Conservation (phyloP, 169 alveolate genomes). For the Eimeria necatrix region DNA sequence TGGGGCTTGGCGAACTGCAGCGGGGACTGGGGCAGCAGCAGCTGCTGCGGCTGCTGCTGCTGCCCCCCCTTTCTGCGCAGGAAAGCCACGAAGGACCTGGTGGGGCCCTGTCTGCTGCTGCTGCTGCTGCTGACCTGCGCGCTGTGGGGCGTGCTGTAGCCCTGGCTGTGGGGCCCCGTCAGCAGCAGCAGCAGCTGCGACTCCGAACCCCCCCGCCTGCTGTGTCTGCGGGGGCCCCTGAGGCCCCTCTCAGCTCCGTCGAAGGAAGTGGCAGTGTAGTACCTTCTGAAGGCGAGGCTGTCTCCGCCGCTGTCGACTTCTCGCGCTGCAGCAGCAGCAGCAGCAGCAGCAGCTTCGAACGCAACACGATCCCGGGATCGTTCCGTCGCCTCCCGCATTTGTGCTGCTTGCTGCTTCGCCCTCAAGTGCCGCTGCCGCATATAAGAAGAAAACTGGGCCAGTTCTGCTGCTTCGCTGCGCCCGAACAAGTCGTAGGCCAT, state of each 20-base stretch:
- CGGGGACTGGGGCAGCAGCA: constrained; percentile 35
- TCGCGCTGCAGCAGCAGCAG: constrained; percentile 48
- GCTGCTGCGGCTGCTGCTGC: constrained; percentile 5
- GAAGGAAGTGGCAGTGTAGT: constrained; percentile 61
- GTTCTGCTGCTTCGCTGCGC: constrained; percentile 39
- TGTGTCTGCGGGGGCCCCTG: constrained; percentile 33
- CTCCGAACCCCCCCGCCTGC: constrained; percentile 62
- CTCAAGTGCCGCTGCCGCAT: constrained; percentile 69
- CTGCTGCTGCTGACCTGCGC: neutral
- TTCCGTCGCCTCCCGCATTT: constrained; percentile 77
- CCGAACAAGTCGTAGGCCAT: constrained; percentile 66
- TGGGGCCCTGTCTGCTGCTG: constrained; percentile 29
- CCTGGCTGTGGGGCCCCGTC: neutral
- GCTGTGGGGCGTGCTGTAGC: constrained; percentile 4
- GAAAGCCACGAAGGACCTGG: constrained; percentile 48
- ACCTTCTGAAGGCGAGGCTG: constrained; percentile 3
- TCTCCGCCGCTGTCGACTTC: constrained; percentile 38
- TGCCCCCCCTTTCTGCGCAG: neutral
- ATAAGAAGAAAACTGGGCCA: constrained; percentile 62
- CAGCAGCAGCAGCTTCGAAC: constrained; percentile 68
- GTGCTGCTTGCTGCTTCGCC: constrained; percentile 74
- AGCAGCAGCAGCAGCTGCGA: constrained; percentile 19
- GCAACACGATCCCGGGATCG: constrained; percentile 73
- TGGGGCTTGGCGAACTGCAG: constrained; percentile 29
- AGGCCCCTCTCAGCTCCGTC: constrained; percentile 41